A percentile compares a stretch with the other conserved stretches of the same genome.
Conservation (phyloP, 768 basidiomycete species). For the Panaeolus cyanescens region DNA sequence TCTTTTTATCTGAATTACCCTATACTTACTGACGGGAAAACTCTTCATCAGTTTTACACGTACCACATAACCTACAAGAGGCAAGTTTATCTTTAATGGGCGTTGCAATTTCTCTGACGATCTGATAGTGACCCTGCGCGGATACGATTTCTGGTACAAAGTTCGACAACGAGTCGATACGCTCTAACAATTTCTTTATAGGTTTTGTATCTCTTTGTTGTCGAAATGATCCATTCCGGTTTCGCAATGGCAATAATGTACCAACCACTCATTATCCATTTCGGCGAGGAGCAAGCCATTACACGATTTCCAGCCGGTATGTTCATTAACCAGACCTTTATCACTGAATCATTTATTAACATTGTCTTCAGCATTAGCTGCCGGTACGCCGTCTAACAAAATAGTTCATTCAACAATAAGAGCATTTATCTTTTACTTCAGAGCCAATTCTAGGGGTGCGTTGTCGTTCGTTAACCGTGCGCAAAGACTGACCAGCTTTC, state of each 20-base stretch:
- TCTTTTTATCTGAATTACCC: not conserved
- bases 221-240: constrained; percentile 22
- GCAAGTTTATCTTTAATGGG: constrained; percentile 4
- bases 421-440: not conserved
- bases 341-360: not conserved
- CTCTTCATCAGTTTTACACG: constrained; percentile 11
- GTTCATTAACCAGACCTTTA: constrained; percentile 3
- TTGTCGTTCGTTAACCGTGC: not conserved
- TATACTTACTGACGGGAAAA: not conserved
- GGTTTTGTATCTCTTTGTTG: constrained; percentile 25
- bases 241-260: constrained; percentile 24
- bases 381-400: not conserved
- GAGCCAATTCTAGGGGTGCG: constrained; percentile 17
- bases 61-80: constrained; percentile 19
- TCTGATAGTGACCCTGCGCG: constrained; percentile 13
- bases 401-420: not conserved
- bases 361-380: not conserved
- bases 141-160: constrained; percentile 13
- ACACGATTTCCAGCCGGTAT: not conserved
- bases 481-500: not conserved
- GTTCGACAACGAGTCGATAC: not conserved
- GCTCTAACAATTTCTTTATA: constrained; percentile 2
- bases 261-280: constrained; percentile 19
- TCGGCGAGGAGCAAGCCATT: constrained; percentile 9
- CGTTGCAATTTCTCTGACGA: not conserved